phyloP scores from a whole-genome alignment of 768 basidiomycete genomes.

The Auricularia sp. region DNA sequence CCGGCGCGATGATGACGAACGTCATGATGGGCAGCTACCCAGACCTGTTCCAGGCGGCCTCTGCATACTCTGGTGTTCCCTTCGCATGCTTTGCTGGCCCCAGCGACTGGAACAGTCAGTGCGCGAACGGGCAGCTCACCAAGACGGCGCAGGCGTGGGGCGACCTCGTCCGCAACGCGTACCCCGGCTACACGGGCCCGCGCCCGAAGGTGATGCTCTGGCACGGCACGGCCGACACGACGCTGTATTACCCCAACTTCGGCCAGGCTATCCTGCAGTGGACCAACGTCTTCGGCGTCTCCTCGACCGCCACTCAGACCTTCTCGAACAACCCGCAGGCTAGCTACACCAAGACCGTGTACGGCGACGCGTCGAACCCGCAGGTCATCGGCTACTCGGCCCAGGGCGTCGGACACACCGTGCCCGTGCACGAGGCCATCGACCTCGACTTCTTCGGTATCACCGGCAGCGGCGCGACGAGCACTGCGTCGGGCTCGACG shows the following conservation, averaged over 20 bases:
- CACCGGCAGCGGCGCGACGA: background rate
- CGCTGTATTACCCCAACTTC: slow-evolving; percentile 41
- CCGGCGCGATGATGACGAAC: slow-evolving; percentile 54
- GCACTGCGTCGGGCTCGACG: background rate
- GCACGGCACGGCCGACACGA: slow-evolving; percentile 46
- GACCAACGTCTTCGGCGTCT: slow-evolving; percentile 44
- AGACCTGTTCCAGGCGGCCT: slow-evolving; percentile 40
- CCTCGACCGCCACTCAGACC: slow-evolving; percentile 30
- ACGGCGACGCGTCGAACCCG: slow-evolving; percentile 26
- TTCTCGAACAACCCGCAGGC: slow-evolving; percentile 32
- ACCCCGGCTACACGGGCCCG: slow-evolving; percentile 42
- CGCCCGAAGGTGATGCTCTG: slow-evolving; percentile 44
- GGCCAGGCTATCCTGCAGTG: slow-evolving; percentile 44
- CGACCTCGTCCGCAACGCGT: slow-evolving; percentile 35
- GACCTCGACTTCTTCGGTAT: slow-evolving; percentile 42
- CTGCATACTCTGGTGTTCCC: slow-evolving; percentile 43
- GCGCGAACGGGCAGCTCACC: slow-evolving; percentile 34
- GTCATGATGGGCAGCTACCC: slow-evolving; percentile 46
- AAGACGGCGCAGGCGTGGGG: slow-evolving; percentile 41
- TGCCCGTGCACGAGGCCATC: slow-evolving; percentile 39
- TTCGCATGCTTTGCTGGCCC: slow-evolving; percentile 45
- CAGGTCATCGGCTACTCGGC: slow-evolving; percentile 44
- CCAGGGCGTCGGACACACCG: slow-evolving; percentile 39
- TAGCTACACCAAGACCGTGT: slow-evolving; percentile 39
- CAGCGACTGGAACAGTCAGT: slow-evolving; percentile 37